Evolutionary conservation across 768 basidiomycete genomes (phyloP), one percentile per base, ranked within the genome.

Genomic region (Macrolepiota dolichaula): DNA sequence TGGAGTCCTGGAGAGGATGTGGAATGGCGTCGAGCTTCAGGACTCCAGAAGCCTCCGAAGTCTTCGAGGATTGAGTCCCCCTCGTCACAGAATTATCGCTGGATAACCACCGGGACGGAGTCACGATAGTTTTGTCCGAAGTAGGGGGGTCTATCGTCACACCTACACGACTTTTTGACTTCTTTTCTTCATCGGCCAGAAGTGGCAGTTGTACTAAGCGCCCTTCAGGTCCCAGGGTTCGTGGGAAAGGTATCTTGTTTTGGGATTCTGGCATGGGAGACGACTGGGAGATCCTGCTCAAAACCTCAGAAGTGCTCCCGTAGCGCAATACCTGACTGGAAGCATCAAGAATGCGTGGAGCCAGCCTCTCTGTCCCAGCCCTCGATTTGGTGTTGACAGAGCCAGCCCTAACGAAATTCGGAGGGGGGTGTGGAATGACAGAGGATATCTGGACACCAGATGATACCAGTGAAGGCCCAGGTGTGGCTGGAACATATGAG

Each of bases 91-190:
- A 68, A 64, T 74, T 73, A 1, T 64, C 67, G 3, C 61, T 56
- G 58, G 88, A 80, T 25, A 86, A 65, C 54, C 79, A 66, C 4
- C 68, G 67, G 0, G 86, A 80, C 42, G 89, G 64, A 1, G 74
- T 74, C 40, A 84, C 77, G 9, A 81, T 73, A 29, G 79, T 79
- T 65, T 89, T 87, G 61, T 88, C 85, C 1, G 83, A 81, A 22
- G 81, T 79, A 53, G 89, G 70, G 0, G 86, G 88, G 64, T 89
- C 86, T 22, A 71, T 68, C 25, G 74, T 74, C 12, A 89, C 71
- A 29, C 82, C 78, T 0, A 70, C 65, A n/a, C 81, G 79, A 29
- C 81, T 54, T 15, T 75, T 77, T 3, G 84, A 69, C 22, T 73
- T 69, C 4, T 58, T 61, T 22, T 66, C 55, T 22, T 64, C 69